These are phyloP conservation scores for Durio zibethinus DNA, from an alignment of 345 rosid genomes.

Conservation along the genomic window DNA sequence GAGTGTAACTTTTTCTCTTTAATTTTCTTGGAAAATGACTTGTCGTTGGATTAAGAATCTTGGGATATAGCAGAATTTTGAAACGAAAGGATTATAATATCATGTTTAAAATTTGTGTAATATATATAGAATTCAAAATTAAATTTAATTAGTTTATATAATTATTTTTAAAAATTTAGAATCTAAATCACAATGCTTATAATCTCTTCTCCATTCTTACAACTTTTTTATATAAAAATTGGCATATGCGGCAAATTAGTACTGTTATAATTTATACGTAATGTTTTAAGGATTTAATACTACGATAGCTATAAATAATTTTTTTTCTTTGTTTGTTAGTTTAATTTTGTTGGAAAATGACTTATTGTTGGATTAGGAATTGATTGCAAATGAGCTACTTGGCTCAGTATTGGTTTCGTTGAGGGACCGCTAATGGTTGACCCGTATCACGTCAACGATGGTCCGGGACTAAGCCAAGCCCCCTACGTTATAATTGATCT, in stretches of 20 bases:
- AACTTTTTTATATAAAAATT: no score
- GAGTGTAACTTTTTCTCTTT: not conserved
- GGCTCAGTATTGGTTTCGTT: not conserved
- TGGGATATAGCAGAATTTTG: no score
- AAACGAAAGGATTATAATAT: no score
- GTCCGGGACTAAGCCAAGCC: not conserved
- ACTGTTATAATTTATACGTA: not conserved
- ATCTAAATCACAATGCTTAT: no score
- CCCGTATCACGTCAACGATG: not conserved
- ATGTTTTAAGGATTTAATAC: not conserved
- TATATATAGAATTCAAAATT: no score
- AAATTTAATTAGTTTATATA: no score
- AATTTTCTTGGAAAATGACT: not conserved
- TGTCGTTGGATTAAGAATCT: not conserved
- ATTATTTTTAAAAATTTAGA: no score
- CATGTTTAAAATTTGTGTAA: no score
- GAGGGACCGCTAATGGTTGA: constrained; percentile 11
- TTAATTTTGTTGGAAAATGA: not conserved
- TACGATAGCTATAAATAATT: not conserved
- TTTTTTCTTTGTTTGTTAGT: no score
- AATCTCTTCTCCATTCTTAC: no score
- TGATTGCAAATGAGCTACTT: not conserved
- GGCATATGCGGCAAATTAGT: no score
- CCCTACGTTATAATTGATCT: not conserved
- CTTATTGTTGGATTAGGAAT: not conserved